phyloP scores from a whole-genome alignment of 177 flowering plant genomes.

The Vitis hybrid region DNA sequence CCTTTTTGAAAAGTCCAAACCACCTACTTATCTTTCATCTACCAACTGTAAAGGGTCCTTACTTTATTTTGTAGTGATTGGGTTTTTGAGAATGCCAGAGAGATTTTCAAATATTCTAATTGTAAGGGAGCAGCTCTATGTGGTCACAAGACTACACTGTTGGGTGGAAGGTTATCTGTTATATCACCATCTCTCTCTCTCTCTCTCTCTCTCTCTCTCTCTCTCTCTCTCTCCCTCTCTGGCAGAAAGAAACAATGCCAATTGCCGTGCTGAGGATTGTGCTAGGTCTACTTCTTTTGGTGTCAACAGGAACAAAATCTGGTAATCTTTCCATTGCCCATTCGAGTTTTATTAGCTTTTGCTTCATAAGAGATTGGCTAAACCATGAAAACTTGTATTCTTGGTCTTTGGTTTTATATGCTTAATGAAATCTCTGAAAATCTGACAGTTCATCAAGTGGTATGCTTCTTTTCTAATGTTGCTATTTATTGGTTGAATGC shows the following conservation, averaged over 20 bases:
- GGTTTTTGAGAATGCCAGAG: not conserved
- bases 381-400: not conserved
- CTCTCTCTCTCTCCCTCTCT: conserved; percentile 3
- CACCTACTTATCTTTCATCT: not conserved
- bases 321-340: conserved; percentile 22
- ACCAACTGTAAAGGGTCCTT: not conserved
- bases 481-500: not conserved
- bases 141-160: not conserved
- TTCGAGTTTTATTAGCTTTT: not conserved
- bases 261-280: conserved; percentile 20
- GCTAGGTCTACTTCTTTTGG: conserved; percentile 31
- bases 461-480: too few relatives aligned
- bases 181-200: not conserved
- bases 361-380: not conserved
- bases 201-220: conserved; percentile 9
- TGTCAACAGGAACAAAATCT: conserved; percentile 34
- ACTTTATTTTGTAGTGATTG: not conserved
- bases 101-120: not conserved
- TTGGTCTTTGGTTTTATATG: not conserved
- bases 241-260: conserved; percentile 25
- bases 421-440: not conserved
- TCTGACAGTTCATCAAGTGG: not conserved
- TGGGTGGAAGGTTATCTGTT: not conserved
- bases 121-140: not conserved
- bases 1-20: not conserved